phyloP scores from a whole-genome alignment of 2,329 filamentous ascomycete species.

The Colletotrichum tofieldiae region DNA sequence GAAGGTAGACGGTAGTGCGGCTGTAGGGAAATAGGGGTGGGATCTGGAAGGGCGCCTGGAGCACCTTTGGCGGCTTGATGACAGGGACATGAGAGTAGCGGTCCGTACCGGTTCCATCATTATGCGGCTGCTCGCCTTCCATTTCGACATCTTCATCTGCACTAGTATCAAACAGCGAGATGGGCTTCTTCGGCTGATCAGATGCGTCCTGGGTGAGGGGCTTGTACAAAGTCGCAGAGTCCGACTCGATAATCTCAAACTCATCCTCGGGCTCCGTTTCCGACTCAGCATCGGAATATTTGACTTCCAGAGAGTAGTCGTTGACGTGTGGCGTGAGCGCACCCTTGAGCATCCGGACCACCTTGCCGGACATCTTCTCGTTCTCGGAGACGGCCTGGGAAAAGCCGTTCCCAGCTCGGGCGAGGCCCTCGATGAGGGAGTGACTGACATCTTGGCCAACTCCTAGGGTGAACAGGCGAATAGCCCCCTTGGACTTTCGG shows the following conservation, averaged over 20 bases:
- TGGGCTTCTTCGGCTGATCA: slow-evolving; percentile 56
- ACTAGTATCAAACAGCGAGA: slow-evolving; percentile 73
- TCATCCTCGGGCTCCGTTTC: slow-evolving; percentile 59
- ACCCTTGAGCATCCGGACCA: slow-evolving; percentile 82
- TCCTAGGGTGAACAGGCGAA: slow-evolving; percentile 70
- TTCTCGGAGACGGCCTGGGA: slow-evolving; percentile 73
- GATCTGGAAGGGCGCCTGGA: slow-evolving; percentile 77
- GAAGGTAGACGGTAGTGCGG: slow-evolving; percentile 75
- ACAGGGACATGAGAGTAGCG: slow-evolving; percentile 68
- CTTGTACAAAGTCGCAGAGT: slow-evolving; percentile 60
- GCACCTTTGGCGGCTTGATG: slow-evolving; percentile 67
- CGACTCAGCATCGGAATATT: slow-evolving; percentile 59
- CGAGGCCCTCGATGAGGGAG: slow-evolving; percentile 69
- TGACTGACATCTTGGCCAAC: slow-evolving; percentile 68
- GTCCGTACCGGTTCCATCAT: slow-evolving; percentile 43
- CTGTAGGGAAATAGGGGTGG: slow-evolving; percentile 78
- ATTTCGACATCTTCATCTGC: slow-evolving; percentile 57
- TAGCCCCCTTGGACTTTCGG: slow-evolving; percentile 56
- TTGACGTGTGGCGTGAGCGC: slow-evolving; percentile 76
- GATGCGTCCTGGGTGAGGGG: background rate
- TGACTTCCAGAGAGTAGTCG: slow-evolving; percentile 76
- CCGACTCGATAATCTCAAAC: slow-evolving; percentile 74
- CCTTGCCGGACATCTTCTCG: slow-evolving; percentile 78
- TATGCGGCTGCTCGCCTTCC: slow-evolving; percentile 40
- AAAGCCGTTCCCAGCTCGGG: slow-evolving; percentile 70